Conservation (phyloP, 129 eudicot species). For the Artemisia tridentata region DNA sequence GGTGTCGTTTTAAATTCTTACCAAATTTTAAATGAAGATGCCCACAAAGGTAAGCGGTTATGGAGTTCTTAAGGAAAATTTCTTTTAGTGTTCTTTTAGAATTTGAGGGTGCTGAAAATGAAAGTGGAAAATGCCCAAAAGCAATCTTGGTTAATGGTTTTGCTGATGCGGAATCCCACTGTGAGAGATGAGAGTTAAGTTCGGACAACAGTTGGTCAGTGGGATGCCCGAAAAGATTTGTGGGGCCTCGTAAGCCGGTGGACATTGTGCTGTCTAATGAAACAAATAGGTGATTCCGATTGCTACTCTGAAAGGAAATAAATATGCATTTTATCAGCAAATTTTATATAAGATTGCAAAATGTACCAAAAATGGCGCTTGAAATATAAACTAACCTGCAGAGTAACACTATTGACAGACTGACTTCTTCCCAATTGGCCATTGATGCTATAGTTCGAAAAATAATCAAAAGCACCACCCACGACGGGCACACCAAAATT, state of each 20-base stretch:
- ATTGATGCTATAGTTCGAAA: slow-evolving; percentile 67
- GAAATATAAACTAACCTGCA: slow-evolving; percentile 50
- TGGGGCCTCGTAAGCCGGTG: slow-evolving; percentile 85
- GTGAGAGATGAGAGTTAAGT: slow-evolving; percentile 68
- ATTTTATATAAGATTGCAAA: background rate
- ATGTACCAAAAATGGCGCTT: slow-evolving; percentile 12
- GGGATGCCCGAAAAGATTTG: slow-evolving; percentile 93
- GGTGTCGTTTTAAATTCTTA: slow-evolving; percentile 75
- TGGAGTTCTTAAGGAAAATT: slow-evolving; percentile 52
- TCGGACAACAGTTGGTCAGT: slow-evolving; percentile 66
- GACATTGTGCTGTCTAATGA: slow-evolving; percentile 81
- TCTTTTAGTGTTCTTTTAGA: slow-evolving; percentile 70
- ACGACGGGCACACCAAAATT: slow-evolving; percentile 70
- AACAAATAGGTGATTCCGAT: slow-evolving; percentile 64
- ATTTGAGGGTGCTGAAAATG: slow-evolving; percentile 69
- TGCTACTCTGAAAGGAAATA: slow-evolving; percentile 51
- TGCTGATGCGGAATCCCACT: slow-evolving; percentile 51
- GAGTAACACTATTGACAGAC: slow-evolving; percentile 69
- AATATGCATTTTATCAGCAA: background rate
- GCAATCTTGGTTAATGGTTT: slow-evolving; percentile 60
- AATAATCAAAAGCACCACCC: slow-evolving; percentile 65
- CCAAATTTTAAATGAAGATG: slow-evolving; percentile 82
- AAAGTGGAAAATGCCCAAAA: slow-evolving; percentile 92
- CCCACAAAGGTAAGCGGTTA: slow-evolving; percentile 82
- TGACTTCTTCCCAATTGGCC: slow-evolving; percentile 62